phyloP scores from a whole-genome alignment of 73 alveolate species.

The Symbiodinium natans region DNA sequence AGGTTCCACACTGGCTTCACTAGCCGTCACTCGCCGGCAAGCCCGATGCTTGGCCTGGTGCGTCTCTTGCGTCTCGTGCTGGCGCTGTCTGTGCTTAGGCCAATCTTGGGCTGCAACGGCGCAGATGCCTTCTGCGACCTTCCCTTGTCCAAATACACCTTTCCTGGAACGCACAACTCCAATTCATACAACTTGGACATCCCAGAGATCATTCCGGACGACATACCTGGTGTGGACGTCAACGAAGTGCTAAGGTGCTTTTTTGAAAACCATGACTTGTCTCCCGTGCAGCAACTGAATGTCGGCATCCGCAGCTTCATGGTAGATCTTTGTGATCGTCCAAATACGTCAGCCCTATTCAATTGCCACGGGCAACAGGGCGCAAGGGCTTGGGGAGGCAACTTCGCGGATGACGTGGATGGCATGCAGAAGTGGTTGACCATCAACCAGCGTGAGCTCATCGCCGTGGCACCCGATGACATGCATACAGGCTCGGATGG shows the following conservation, averaged over 20 bases:
- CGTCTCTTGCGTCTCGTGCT: no score
- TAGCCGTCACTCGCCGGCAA: no score
- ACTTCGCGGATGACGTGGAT: not conserved
- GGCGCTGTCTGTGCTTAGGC: not conserved
- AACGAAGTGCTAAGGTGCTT: not conserved
- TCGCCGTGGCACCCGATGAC: not conserved
- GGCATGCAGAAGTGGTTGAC: not conserved
- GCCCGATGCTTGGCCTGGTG: no score
- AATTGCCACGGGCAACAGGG: not conserved
- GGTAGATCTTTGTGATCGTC: not conserved
- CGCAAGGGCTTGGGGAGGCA: not conserved
- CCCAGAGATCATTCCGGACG: not conserved
- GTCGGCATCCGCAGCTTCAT: conserved; percentile 3
- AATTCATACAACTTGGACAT: not conserved
- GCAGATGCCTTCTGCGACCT: not conserved
- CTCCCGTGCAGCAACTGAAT: not conserved
- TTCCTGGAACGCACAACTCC: not conserved
- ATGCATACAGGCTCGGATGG: not conserved
- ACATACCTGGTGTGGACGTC: not conserved
- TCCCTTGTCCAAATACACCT: not conserved
- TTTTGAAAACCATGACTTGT: not conserved
- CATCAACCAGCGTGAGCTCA: not conserved
- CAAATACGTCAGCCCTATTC: not conserved
- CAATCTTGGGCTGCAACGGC: not conserved
- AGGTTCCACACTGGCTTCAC: no score